Base-by-base conservation (phyloP, 2,329 filamentous ascomycete genomes). In the Exserohilum turcica region DNA sequence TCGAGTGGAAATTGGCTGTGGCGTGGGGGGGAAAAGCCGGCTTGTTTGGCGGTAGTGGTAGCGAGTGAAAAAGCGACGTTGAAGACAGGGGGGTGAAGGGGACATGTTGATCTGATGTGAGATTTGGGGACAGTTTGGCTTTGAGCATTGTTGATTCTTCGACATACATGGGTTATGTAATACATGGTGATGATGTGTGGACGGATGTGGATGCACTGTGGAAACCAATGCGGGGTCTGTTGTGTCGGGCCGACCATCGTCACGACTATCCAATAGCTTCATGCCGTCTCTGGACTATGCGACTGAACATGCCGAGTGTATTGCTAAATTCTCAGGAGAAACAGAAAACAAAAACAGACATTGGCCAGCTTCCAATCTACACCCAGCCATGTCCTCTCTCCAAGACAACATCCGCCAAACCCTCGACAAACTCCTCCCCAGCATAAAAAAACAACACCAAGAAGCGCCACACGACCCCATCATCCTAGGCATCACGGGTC, bases 401-500 rank as follows among this genome's bases (percentile, higher is more conserved):
- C 64, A 70, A 35, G 38, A 64, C 21, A 71, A 67, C 54, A 66
- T 73, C n/a, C 64, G 59, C 5, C 60, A 52, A 12, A 62, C 64
- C 5, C 65, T 74, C 9, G 59, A 69, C 15, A 46, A 62, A 13
- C 59, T 74, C 7, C 43, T 69, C 4, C 71, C 71, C 2, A 65
- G 65, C 43, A 68, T 74, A 37, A 60, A 56, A 36, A 19, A 55
- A 2, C 56, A 52, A 38, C 60, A 48, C 16, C n/a, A 63, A 44
- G 35, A 31, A n/a, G 64, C 65, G 2, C 57, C 77, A 45, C 82
- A 82, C 15, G 82, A 82, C 16, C 91, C 92, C 24, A 90, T 96
- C 74, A 85, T 96, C 72, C 82, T 97, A 58, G 93, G 92, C 40
- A 83, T 97, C 66, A 96, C 95, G 66, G 93, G 92, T 56, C 86